Conservation (phyloP, 495 filamentous ascomycete species). For the Lentithecium fluviatile region DNA sequence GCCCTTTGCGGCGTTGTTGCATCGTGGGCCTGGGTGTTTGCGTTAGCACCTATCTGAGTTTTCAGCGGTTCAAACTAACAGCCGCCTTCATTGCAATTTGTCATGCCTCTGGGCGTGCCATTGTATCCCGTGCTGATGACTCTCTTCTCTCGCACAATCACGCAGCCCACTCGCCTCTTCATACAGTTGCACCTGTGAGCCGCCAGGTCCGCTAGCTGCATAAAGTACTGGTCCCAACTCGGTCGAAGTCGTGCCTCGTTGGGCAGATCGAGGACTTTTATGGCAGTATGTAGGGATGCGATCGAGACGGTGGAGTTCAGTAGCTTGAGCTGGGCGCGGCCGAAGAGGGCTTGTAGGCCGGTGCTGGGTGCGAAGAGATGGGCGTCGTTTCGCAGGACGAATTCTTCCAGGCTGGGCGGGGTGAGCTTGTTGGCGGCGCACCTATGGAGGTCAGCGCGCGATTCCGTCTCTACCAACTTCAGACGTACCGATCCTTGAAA, state of each 20-base stretch:
- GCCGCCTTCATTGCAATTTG: constrained; percentile 90
- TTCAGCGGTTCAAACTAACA: constrained; percentile 52
- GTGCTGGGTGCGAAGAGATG: constrained; percentile 67
- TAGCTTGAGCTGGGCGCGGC: constrained; percentile 76
- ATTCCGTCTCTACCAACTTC: background rate
- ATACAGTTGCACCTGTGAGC: constrained; percentile 94
- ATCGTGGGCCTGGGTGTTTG: constrained; percentile 58
- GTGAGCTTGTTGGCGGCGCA: constrained; percentile 48
- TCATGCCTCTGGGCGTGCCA: constrained; percentile 81
- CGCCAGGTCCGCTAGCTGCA: constrained; percentile 88
- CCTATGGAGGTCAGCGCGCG: constrained; percentile 35
- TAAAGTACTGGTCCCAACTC: constrained; percentile 98
- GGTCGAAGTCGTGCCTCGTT: constrained; percentile 79
- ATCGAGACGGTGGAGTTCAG: constrained; percentile 79
- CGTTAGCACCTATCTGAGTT: background rate
- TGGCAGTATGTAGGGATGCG: constrained; percentile 62
- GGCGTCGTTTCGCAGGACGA: constrained; percentile 71
- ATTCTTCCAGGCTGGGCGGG: constrained; percentile 67
- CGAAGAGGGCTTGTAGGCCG: constrained; percentile 70
- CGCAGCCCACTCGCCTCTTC: constrained; percentile 93
- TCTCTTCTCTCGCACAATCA: constrained; percentile 81
- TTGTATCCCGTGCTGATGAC: constrained; percentile 98
- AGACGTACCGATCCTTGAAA: constrained; percentile 55
- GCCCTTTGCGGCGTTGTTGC: constrained; percentile 69
- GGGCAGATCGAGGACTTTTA: constrained; percentile 68